Conservation (phyloP, 495 filamentous ascomycete species). For the Echria macrotheca region DNA sequence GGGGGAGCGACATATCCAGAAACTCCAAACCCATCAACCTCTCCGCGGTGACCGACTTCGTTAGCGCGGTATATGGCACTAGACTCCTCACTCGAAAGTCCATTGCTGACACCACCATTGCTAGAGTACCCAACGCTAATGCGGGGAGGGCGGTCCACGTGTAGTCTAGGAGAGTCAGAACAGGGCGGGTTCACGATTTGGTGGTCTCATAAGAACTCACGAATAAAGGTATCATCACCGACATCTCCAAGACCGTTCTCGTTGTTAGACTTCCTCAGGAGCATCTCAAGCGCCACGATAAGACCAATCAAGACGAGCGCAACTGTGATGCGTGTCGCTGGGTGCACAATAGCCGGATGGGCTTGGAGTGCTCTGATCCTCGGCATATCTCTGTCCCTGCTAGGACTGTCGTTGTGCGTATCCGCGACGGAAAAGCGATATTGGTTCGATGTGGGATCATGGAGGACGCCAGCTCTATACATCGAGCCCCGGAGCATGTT, state of each 20-base stretch:
- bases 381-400: not conserved
- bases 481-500: not conserved
- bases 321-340: not conserved
- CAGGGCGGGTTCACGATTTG: no score
- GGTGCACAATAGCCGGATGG: conserved; percentile 5
- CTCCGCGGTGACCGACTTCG: not conserved
- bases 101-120: conserved; percentile 5
- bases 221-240: conserved; percentile 5
- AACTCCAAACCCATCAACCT: conserved; percentile 1
- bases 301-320: conserved; percentile 2
- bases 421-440: not conserved
- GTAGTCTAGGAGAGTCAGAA: no score
- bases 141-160: conserved; percentile 17
- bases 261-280: conserved; percentile 7
- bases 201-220: no score
- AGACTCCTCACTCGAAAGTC: conserved; percentile 11
- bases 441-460: not conserved
- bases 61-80: conserved; percentile 6
- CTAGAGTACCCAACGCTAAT: conserved; percentile 3
- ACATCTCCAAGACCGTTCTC: conserved; percentile 13
- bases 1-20: conserved; percentile 11
- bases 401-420: not conserved
- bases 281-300: conserved; percentile 6
- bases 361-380: not conserved
- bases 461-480: not conserved